Conservation (phyloP, 2,329 filamentous ascomycete genomes). For the Capronia coronata region DNA sequence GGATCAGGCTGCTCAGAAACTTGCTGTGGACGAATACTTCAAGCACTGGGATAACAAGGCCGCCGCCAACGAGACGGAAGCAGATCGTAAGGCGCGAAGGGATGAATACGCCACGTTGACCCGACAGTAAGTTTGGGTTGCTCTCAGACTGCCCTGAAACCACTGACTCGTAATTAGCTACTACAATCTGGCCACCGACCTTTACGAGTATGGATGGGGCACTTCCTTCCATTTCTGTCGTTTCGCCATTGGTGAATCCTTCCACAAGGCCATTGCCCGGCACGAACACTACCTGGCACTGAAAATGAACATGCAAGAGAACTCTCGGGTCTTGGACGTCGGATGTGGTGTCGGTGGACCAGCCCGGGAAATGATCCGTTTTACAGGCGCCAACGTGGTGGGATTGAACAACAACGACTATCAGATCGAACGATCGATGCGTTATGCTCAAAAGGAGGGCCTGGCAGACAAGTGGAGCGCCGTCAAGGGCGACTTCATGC, state of each 20-base stretch:
- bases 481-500: constrained; percentile 97
- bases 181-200: constrained; percentile 93
- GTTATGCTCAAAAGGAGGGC: constrained; percentile 75
- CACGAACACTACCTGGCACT: constrained; percentile 97
- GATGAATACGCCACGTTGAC: constrained; percentile 90
- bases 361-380: constrained; percentile 92
- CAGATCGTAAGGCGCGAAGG: constrained; percentile 70
- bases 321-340: constrained; percentile 88
- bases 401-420: constrained; percentile 99
- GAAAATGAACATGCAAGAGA: constrained; percentile 75
- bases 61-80: constrained; percentile 71
- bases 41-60: constrained; percentile 91
- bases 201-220: constrained; percentile 97
- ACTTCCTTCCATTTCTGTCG: constrained; percentile 97
- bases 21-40: constrained; percentile 85
- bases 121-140: constrained; percentile 63
- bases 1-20: constrained; percentile 68
- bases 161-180: constrained; percentile 53
- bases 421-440: constrained; percentile 88
- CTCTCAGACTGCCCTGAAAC: constrained; percentile 24
- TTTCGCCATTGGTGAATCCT: constrained; percentile 77
- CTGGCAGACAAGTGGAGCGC: constrained; percentile 73
- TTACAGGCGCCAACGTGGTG: constrained; percentile 79
- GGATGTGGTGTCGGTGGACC: constrained; percentile 96
- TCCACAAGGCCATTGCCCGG: constrained; percentile 84